Base-by-base conservation (phyloP, 768 basidiomycete species). In the Leccinum disarticulatum region DNA sequence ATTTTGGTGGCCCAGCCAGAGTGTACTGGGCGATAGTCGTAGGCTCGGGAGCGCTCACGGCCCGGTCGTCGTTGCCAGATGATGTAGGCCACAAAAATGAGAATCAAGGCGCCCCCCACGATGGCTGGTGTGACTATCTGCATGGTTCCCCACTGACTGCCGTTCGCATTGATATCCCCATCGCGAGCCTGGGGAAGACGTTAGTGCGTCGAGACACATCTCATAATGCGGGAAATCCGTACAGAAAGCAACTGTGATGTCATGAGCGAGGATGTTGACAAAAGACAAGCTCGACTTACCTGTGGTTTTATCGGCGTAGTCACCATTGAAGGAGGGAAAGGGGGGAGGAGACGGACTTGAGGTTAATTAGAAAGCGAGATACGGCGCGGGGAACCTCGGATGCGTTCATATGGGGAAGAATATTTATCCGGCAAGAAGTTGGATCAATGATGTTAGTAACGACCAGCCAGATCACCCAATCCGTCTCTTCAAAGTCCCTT, bases 111-210 rank as follows among this genome's bases (percentile, higher is more conserved):
- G 5, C 68, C 64, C 30, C 74, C 77, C 10, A 76, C 72, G 46
- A 77, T 68, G 55, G 69, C 65, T 7, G 78, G 77, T 0, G 68
- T 47, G 10, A 68, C 71, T 51, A 78, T 76, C 53, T 79, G 77
- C 8, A 72, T 36, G 14, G 73, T 6, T 14, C 53, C 53, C 74
- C 74, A 76, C 43, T 46, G 43, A 17, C 35, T 19, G 15, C 28
- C 38, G 2, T 27, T 43, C n/a, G 15, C 19, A 15, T 30, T 10
- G 35, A 11, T 36, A 25, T n/a, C 3, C 14, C 17, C 52, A 13
- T 60, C 53, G 28, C 68, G 67, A 54, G 61, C 56, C 71, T 74
- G 52, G 27, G 52, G 27, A 46, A 1, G 9, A 50, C 48, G 6
- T 57, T 14, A 36, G 43, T 13, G 27, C 14, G 31, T 13, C 28